Evolutionary conservation across 495 filamentous ascomycete species (phyloP).

Genomic region (Aspergillus campestris): DNA sequence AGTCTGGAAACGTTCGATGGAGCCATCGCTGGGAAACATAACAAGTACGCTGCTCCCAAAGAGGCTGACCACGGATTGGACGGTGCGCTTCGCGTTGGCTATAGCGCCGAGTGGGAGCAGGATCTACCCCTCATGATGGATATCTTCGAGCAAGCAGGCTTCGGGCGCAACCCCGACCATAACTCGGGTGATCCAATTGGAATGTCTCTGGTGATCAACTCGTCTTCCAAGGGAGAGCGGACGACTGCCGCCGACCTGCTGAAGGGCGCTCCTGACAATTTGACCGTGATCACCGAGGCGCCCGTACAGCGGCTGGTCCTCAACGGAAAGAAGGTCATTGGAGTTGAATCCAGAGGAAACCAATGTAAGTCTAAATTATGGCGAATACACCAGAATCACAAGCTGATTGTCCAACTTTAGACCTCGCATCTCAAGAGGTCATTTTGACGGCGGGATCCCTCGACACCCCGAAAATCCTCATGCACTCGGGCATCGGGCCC

Average conservation of each 20-base stretch:
- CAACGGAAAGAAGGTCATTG: conserved; percentile 41
- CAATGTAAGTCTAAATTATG: conserved; percentile 16
- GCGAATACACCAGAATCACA: background rate
- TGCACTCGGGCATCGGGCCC: conserved; percentile 59
- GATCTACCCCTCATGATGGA: conserved; percentile 39
- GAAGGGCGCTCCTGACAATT: conserved; percentile 31
- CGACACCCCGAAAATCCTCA: conserved; percentile 51
- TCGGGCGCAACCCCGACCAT: conserved; percentile 44
- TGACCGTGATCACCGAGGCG: conserved; percentile 41
- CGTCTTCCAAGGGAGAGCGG: conserved; percentile 37
- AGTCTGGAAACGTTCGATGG: conserved; percentile 45
- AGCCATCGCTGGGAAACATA: conserved; percentile 25
- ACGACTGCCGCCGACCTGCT: conserved; percentile 47
- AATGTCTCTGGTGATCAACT: conserved; percentile 41
- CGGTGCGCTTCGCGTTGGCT: conserved; percentile 41
- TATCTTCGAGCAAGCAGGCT: conserved; percentile 37
- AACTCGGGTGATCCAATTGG: conserved; percentile 56
- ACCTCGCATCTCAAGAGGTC: conserved; percentile 44
- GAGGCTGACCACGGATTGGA: conserved; percentile 38
- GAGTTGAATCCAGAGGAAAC: conserved; percentile 37
- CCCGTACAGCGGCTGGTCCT: conserved; percentile 45
- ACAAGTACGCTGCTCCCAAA: conserved; percentile 23
- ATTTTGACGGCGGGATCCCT: conserved; percentile 50
- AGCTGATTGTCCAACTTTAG: conserved; percentile 2
- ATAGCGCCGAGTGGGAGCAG: conserved; percentile 39